phyloP scores from a whole-genome alignment of 345 rosid genomes.

The Microcos paniculata region DNA sequence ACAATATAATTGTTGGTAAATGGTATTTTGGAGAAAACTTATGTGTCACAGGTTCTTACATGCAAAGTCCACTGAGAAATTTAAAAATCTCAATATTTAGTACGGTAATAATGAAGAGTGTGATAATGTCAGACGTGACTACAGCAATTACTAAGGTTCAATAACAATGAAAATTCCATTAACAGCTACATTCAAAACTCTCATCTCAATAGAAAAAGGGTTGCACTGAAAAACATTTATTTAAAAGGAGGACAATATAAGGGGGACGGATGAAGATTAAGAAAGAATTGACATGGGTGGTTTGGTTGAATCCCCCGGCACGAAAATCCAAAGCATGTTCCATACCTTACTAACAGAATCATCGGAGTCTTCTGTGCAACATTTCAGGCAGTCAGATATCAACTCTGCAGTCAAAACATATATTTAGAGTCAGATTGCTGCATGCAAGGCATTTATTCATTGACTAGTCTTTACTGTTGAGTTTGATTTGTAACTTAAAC shows the following conservation, averaged over 20 bases:
- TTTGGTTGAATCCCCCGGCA: neutral
- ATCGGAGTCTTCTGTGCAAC: constrained; percentile 94
- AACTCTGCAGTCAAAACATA: constrained; percentile 59
- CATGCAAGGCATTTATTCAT: neutral
- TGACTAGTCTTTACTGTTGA: neutral
- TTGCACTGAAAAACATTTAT: neutral
- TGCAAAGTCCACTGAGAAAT: neutral
- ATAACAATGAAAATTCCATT: neutral
- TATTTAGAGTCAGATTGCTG: neutral
- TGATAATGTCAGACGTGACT: neutral
- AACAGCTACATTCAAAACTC: neutral
- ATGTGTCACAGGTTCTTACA: neutral
- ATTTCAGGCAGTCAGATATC: constrained; percentile 88
- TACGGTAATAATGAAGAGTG: neutral
- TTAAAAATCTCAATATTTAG: neutral
- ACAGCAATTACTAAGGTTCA: neutral
- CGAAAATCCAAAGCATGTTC: neutral
- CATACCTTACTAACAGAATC: constrained; percentile 85
- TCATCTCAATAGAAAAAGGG: neutral
- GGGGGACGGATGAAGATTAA: neutral
- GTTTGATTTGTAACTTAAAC: neutral
- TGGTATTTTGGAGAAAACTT: neutral
- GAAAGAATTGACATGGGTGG: neutral
- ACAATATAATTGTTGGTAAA: neutral
- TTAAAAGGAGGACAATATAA: neutral